Conservation (phyloP, 1,284 basidiomycete species). For the Rhodotorula mucilaginosa region DNA sequence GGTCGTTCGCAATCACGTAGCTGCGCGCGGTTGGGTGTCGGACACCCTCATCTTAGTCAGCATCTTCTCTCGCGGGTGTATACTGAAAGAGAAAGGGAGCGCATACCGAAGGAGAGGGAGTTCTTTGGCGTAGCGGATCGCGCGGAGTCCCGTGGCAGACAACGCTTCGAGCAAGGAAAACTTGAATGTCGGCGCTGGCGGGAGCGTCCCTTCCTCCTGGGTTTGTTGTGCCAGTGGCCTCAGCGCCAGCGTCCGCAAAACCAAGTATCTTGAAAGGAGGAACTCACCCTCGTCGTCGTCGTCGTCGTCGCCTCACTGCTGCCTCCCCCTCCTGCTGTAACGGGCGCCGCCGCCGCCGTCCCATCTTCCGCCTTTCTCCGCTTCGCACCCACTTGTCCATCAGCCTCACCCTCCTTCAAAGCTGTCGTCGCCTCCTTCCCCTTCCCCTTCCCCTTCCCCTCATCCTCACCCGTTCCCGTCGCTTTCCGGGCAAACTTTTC, state of each 20-base stretch:
- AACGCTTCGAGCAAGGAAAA: slow-evolving; percentile 90
- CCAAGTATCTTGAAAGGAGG: not conserved
- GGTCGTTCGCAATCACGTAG: slow-evolving; percentile 89
- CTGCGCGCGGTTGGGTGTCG: slow-evolving; percentile 52
- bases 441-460: not conserved
- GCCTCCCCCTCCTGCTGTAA: too few relatives aligned
- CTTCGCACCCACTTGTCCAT: not conserved
- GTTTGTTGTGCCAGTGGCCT: not conserved
- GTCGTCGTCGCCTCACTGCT: too few relatives aligned
- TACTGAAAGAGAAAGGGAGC: not conserved
- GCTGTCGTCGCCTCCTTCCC: not conserved
- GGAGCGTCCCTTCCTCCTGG: not conserved
- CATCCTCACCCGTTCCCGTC: slow-evolving; percentile 23
- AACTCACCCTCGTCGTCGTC: too few relatives aligned
- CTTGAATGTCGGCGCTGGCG: slow-evolving; percentile 55
- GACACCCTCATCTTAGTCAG: slow-evolving; percentile 1
- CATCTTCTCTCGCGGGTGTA: not conserved
- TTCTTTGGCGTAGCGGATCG: slow-evolving; percentile 97
- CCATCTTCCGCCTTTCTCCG: not conserved
- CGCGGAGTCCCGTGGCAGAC: slow-evolving; percentile 89
- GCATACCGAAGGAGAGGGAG: slow-evolving; percentile 81
- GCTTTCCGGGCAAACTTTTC: slow-evolving; percentile 34
- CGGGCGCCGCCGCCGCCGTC: too few relatives aligned
- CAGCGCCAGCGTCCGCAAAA: too few relatives aligned
- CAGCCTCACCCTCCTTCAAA: not conserved